A percentile compares a stretch with the other conserved stretches of the same genome.
phyloP scores from a whole-genome alignment of 2,329 filamentous ascomycete species.

The Talaromyces sp. region DNA sequence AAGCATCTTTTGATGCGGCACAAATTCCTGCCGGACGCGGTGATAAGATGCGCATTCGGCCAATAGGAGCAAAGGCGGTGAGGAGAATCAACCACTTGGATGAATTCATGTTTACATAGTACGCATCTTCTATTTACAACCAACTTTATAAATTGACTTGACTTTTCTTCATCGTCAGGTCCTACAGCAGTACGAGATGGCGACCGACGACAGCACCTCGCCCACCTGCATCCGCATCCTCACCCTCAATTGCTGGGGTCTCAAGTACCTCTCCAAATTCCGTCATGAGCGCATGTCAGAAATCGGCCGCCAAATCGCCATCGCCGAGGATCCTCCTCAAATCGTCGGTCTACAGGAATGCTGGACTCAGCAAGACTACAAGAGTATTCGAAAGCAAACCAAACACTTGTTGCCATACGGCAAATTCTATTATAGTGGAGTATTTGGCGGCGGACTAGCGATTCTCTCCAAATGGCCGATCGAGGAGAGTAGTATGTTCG shows the following conservation, averaged over 20 bases:
- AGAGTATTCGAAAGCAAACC: conserved; percentile 70
- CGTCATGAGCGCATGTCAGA: conserved; percentile 74
- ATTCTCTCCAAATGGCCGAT: conserved; percentile 93
- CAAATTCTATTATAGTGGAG: conserved; percentile 88
- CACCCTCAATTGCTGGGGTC: conserved; percentile 95
- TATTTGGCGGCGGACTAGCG: conserved; percentile 83
- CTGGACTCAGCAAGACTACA: conserved; percentile 84
- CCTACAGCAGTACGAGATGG: conserved; percentile 1
- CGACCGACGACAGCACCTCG: conserved; percentile 26
- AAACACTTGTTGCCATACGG: conserved; percentile 75
- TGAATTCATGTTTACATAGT: not conserved
- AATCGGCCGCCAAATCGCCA: conserved; percentile 76
- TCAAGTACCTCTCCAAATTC: conserved; percentile 78
- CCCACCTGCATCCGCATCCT: conserved; percentile 69
- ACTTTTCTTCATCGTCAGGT: not conserved
- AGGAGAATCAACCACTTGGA: not conserved
- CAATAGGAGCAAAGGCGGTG: conserved; percentile 28
- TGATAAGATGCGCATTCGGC: conserved; percentile 18
- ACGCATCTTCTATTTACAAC: not conserved
- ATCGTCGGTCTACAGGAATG: conserved; percentile 95
- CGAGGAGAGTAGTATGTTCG: conserved; percentile 79
- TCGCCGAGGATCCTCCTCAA: conserved; percentile 65
- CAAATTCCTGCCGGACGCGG: conserved; percentile 16
- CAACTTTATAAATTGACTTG: not conserved
- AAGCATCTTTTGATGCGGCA: conserved; percentile 13